Evolutionary conservation across 768 basidiomycete species (phyloP).

Genomic region (Calocybe gangraenosa): DNA sequence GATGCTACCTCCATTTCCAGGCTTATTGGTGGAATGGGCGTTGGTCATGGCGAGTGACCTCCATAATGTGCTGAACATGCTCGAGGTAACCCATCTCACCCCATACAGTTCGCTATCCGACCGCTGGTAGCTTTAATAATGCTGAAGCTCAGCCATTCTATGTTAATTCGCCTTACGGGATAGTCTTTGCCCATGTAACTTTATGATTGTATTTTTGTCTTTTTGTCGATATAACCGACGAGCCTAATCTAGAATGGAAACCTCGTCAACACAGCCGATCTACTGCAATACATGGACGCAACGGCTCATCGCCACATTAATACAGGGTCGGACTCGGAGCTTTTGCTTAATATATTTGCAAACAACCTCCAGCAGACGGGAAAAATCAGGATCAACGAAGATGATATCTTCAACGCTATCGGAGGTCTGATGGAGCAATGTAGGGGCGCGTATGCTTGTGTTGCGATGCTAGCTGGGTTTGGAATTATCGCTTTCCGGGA

Average conservation of each 20-base stretch:
- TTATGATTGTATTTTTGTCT: background rate
- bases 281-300: slow-evolving; percentile 94
- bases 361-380: slow-evolving; percentile 97
- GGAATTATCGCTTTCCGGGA: slow-evolving; percentile 98
- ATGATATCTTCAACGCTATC: slow-evolving; percentile 96
- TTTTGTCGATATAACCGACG: background rate
- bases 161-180: slow-evolving; percentile 99
- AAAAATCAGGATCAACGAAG: slow-evolving; percentile 98
- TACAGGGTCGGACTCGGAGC: slow-evolving; percentile 96
- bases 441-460: slow-evolving; percentile 93
- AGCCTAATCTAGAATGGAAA: slow-evolving; percentile 79
- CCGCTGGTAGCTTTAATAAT: slow-evolving; percentile 94
- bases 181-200: slow-evolving; percentile 94
- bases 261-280: slow-evolving; percentile 83
- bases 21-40: slow-evolving; percentile 91
- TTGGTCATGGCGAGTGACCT: slow-evolving; percentile 79
- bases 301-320: slow-evolving; percentile 98
- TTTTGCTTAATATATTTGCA: slow-evolving; percentile 96
- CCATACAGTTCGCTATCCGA: slow-evolving; percentile 86
- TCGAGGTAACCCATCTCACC: slow-evolving; percentile 9
- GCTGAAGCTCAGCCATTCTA: slow-evolving; percentile 99
- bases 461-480: slow-evolving; percentile 99
- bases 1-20: slow-evolving; percentile 73
- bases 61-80: slow-evolving; percentile 15
- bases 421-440: slow-evolving; percentile 84